These are phyloP conservation scores for Aspergillus homomorphus DNA, from an alignment of 495 filamentous ascomycete genomes.

Conservation along the genomic window DNA sequence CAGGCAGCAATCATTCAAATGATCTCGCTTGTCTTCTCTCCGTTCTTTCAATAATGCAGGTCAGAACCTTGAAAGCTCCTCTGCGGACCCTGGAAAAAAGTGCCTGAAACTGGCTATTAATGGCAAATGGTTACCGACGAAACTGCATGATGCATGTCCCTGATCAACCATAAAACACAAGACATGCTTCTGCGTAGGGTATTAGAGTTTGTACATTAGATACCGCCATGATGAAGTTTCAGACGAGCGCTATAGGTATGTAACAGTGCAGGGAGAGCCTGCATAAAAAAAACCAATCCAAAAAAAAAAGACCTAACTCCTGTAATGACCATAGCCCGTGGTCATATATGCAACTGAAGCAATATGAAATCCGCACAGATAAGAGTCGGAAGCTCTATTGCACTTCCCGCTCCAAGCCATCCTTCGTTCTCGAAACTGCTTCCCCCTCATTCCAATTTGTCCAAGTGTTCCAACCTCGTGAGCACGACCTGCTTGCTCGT, in stretches of 20 bases:
- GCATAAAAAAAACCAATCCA: conserved; percentile 3
- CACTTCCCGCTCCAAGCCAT: neutral
- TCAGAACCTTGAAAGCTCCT: neutral
- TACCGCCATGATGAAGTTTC: neutral
- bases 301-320: conserved; percentile 21
- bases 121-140: neutral
- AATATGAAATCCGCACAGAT: conserved; percentile 1
- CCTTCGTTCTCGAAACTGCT: neutral
- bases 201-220: conserved; percentile 3
- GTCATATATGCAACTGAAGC: conserved; percentile 19
- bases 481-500: conserved; percentile 97
- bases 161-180: neutral
- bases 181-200: conserved; percentile 2
- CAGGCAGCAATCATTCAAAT: neutral
- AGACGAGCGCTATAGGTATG: neutral
- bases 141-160: neutral
- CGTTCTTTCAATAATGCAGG: conserved; percentile 1
- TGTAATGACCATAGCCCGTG: conserved; percentile 18
- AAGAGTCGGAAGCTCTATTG: neutral
- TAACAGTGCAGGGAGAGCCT: conserved; percentile 4
- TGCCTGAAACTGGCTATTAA: neutral
- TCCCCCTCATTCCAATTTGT: conserved; percentile 77
- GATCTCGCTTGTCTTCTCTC: neutral
- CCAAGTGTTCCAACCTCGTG: conserved; percentile 89
- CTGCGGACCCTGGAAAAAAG: neutral